Base-by-base conservation (phyloP, 179 eudicot species). In the Spinacia oleracea region DNA sequence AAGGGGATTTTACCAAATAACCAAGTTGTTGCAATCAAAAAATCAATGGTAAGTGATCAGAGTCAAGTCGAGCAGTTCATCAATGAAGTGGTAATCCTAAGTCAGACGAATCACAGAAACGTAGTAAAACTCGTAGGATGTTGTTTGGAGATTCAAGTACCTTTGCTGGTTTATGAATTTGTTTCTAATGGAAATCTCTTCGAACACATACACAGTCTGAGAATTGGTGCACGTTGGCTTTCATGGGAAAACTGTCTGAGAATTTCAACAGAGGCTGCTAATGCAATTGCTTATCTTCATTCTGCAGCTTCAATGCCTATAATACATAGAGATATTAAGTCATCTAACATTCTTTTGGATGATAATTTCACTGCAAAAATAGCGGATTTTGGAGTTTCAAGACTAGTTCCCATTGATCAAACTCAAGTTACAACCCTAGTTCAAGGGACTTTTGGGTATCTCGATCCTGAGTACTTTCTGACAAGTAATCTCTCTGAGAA, bases 81-180 rank as follows among this genome's bases (percentile, higher is more conserved):
- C 12, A 86, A 86, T 14, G 79, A 77, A 66, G 65, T 77, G 38
- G 79, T 77, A 16, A 67, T 77, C 18, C 65, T 77, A 12, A 78
- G 84, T 9, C 84, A 81, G 72, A 78, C 75, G 16, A 83, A 73
- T 74, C 86, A 83, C 34, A 62, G 83, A 45, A 83, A 86, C 51
- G 79, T 86, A 6, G 88, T 86, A 0, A 79, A 86, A 68, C 53
- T 86, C 6, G 31, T 80, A 21, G 88, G 88, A 45, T 83, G 86
- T 68, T 86, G 88, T 27, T 69, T 86, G 48, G 84, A 86, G 72
- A 81, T 83, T 1, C 79, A 83, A 66, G 81, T 83, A 10, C 88
- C 88, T 1, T 21, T 83, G 48, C 35, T 73, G 32, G 76, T 73
- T 14, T 55, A 81, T 55, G 88, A 86, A 69, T 86, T 25, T 65